These are phyloP conservation scores for Paramecium caudatum DNA, from an alignment of 73 alveolate species.

Conservation along the genomic window DNA sequence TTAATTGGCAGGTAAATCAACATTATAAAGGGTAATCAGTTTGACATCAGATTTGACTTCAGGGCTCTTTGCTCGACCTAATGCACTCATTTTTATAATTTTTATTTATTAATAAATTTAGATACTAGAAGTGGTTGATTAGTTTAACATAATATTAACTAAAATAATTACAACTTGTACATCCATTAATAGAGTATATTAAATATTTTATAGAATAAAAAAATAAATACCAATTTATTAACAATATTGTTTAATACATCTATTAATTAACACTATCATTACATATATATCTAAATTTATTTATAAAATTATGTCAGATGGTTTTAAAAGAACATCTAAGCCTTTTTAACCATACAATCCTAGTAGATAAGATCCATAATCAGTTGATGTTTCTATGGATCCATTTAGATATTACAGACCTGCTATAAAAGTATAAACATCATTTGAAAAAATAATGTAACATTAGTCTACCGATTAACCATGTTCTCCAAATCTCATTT, in stretches of 20 bases:
- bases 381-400: slow-evolving; percentile 23
- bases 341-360: slow-evolving; percentile 1
- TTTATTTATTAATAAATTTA: neutral
- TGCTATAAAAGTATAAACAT: neutral
- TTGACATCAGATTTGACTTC: neutral
- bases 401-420: slow-evolving; percentile 19
- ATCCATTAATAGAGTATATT: neutral
- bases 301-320: slow-evolving; percentile 40
- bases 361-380: neutral
- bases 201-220: neutral
- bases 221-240: neutral
- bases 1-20: neutral
- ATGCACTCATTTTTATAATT: neutral
- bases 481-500: neutral
- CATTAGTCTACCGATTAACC: slow-evolving; percentile 65
- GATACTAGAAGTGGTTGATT: no score
- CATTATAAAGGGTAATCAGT: neutral
- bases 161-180: neutral
- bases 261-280: slow-evolving; percentile 39
- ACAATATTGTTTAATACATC: neutral
- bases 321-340: neutral
- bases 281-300: neutral
- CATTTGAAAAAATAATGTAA: neutral
- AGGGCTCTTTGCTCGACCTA: neutral
- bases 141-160: no score